Percentiles rank a stretch among this genome's conserved stretches.
phyloP scores from a whole-genome alignment of 2,329 filamentous ascomycete genomes.

The Penicillium sp. region DNA sequence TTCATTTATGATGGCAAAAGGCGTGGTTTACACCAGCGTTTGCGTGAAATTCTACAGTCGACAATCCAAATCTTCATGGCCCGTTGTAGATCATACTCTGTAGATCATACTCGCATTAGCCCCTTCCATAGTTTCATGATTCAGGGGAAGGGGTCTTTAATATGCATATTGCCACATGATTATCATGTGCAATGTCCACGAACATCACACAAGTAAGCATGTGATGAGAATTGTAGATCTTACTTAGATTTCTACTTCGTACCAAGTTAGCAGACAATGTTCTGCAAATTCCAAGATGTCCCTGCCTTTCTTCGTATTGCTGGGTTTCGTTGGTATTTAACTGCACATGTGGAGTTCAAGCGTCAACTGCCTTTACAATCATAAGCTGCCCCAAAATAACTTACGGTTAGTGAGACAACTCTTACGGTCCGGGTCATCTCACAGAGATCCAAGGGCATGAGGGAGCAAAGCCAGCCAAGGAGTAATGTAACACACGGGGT shows the following conservation, averaged over 20 bases:
- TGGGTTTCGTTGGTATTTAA: background rate
- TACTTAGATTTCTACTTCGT: background rate
- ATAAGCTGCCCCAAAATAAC: background rate
- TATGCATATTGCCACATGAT: background rate
- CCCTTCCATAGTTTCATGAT: background rate
- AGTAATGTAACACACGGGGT: background rate
- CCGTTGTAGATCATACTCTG: conserved; percentile 19
- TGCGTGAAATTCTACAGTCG: conserved; percentile 2
- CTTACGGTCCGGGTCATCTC: background rate
- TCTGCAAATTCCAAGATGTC: too few species aligned
- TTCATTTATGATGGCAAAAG: background rate
- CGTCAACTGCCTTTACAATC: background rate
- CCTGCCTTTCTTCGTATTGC: background rate
- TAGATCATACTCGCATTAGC: conserved; percentile 21
- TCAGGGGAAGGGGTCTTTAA: background rate
- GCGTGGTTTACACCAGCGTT: background rate
- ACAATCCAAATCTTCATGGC: conserved; percentile 6
- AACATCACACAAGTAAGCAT: background rate
- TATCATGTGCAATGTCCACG: background rate
- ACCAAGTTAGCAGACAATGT: background rate
- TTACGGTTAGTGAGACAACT: background rate
- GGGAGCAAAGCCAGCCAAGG: background rate
- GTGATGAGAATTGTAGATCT: background rate
- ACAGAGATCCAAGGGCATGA: background rate
- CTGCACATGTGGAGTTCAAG: background rate